Base-by-base conservation (phyloP, 2,329 filamentous ascomycete genomes). In the Colletotrichum tanaceti region DNA sequence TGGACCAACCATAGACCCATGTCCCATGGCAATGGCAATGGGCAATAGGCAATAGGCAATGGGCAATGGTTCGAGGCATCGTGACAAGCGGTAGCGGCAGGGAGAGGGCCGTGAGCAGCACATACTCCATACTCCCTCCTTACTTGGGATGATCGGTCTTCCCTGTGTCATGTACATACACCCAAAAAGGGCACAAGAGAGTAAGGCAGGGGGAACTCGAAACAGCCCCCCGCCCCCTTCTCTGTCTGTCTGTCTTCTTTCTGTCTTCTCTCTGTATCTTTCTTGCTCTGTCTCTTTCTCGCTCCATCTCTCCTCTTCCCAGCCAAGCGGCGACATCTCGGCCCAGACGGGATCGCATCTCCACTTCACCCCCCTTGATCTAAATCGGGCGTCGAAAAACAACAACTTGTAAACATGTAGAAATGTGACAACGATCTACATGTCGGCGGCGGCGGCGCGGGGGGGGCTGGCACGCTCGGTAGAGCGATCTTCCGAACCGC, bases 241-340 rank as follows among this genome's bases (percentile, higher is more conserved):
- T 32, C 28, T 2, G 28, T 28, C 24, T 28, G 3, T 28, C 24
- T 28, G 24, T 32, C 28, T 32, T n/a, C n/a, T n/a, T n/a, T n/a
- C n/a, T n/a, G n/a, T n/a, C n/a, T n/a, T n/a, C n/a, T n/a, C n/a
- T n/a, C n/a, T n/a, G n/a, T n/a, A n/a, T n/a, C n/a, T n/a, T n/a
- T n/a, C n/a, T n/a, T n/a, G n/a, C 28, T 32, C 28, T 32, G 28
- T 32, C 28, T 9, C 28, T 32, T 32, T 32, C 28, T 32, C 28
- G 28, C 28, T 32, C 28, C 9, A 6, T 9, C 28, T 6, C 7
- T 32, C 28, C 7, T 32, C 28, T 32, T 32, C 44, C 46, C 35
- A 55, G 57, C 20, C 65, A 43, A 38, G 44, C 65, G 55, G 55
- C 55, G 43, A 16, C 62, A 65, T 65, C 16, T 65, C 65, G 62